Evolutionary conservation across 176 grass and related monocot species (phyloP).

Genomic region (Cenchrus americanus): DNA sequence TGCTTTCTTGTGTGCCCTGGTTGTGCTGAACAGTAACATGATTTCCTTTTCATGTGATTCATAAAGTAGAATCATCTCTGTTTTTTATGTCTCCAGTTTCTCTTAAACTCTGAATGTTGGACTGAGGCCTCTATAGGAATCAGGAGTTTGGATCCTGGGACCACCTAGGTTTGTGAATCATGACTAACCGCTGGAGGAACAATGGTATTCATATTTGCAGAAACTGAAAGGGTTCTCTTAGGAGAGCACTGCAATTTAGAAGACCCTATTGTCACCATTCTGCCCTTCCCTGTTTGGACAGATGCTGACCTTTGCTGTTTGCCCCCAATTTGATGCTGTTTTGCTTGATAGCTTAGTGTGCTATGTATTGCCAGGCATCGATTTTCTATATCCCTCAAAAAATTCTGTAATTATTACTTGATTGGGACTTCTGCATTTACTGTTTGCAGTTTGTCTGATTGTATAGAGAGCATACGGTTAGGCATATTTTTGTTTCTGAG

Average conservation of each 20-base stretch:
- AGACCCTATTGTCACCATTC: neutral
- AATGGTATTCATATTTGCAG: neutral
- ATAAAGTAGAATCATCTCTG: neutral
- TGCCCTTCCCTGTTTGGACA: neutral
- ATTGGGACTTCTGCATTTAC: neutral
- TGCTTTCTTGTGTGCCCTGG: neutral
- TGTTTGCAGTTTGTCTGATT: neutral
- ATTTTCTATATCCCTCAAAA: neutral
- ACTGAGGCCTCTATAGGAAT: neutral
- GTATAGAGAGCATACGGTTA: neutral
- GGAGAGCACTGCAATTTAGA: neutral
- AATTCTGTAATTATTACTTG: neutral
- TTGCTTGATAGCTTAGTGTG: neutral
- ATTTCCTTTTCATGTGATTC: neutral
- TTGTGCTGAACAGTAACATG: neutral
- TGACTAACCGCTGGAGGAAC: neutral
- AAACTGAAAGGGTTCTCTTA: too few species aligned
- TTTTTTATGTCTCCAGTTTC: neutral
- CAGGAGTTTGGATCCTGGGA: neutral
- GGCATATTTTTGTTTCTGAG: neutral
- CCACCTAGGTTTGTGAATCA: too few species aligned
- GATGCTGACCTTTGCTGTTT: neutral
- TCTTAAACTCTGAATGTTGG: conserved; percentile 5
- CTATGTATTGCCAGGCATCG: neutral
- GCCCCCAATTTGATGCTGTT: neutral